These are phyloP conservation scores for Chenopodium quinoa DNA, from an alignment of 148 eudicot species.

Conservation along the genomic window DNA sequence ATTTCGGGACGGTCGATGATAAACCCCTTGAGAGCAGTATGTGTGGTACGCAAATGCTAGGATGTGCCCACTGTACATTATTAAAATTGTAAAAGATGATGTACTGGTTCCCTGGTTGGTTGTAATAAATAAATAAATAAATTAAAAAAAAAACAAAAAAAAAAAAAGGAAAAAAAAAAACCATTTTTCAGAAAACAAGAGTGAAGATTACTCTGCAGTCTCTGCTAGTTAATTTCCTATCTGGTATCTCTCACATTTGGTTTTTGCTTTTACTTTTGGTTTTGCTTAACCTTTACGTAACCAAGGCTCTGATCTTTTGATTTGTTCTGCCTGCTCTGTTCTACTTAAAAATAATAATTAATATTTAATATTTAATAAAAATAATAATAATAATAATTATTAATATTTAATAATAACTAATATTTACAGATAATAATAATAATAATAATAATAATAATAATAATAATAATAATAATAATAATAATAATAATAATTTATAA, in stretches of 20 bases:
- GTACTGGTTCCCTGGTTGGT: neutral
- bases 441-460: no score
- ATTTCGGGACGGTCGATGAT: slow-evolving; percentile 2
- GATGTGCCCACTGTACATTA: slow-evolving; percentile 8
- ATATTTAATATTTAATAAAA: no score
- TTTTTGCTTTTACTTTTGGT: no score
- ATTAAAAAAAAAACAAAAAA: neutral
- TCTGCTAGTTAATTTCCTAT: neutral
- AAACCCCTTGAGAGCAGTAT: neutral
- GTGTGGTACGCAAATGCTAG: neutral
- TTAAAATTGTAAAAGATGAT: slow-evolving; percentile 12
- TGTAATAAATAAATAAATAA: neutral
- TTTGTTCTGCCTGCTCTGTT: no score
- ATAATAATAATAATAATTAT: no score
- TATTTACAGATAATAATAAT: no score
- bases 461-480: no score
- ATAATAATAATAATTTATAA: no score
- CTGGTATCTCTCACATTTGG: neutral
- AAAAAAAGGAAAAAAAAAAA: neutral
- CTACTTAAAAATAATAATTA: no score
- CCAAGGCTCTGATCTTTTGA: no score
- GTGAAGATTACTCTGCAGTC: neutral
- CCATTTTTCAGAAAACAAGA: neutral
- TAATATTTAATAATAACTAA: no score
- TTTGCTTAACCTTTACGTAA: no score